phyloP scores from a whole-genome alignment of 495 filamentous ascomycete species.

The Trichocladium uniseriatum region DNA sequence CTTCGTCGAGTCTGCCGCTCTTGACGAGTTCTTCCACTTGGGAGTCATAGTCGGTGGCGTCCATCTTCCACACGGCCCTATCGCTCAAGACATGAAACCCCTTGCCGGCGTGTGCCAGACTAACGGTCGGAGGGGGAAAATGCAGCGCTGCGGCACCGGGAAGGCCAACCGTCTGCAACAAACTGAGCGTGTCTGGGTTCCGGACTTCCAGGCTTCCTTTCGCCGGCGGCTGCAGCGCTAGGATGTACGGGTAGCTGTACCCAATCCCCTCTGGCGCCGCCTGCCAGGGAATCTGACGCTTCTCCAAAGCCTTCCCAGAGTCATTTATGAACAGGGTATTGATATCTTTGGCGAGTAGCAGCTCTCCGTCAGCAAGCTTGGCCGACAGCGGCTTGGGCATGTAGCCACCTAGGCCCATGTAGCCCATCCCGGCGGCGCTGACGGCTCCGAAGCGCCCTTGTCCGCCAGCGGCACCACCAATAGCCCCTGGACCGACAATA shows the following conservation, averaged over 20 bases:
- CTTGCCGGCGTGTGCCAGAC: conserved; percentile 87
- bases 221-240: conserved; percentile 72
- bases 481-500: conserved; percentile 67
- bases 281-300: conserved; percentile 84
- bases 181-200: conserved; percentile 81
- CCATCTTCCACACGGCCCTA: conserved; percentile 89
- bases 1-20: conserved; percentile 75
- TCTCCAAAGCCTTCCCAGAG: conserved; percentile 70
- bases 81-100: conserved; percentile 88
- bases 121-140: conserved; percentile 89
- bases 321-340: conserved; percentile 86
- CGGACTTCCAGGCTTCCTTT: conserved; percentile 85
- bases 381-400: conserved; percentile 84
- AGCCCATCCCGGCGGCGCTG: conserved; percentile 71
- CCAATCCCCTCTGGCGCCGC: conserved; percentile 81
- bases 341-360: conserved; percentile 88
- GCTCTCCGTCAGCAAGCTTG: conserved; percentile 67
- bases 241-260: conserved; percentile 90
- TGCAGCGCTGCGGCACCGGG: conserved; percentile 74
- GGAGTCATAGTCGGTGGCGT: conserved; percentile 80
- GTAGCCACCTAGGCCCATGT: conserved; percentile 86
- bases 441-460: conserved; percentile 54
- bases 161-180: conserved; percentile 76
- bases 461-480: conserved; percentile 55
- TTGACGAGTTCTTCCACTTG: conserved; percentile 81